Base-by-base conservation (phyloP, 2,329 filamentous ascomycete species). In the Epichloe festucae region DNA sequence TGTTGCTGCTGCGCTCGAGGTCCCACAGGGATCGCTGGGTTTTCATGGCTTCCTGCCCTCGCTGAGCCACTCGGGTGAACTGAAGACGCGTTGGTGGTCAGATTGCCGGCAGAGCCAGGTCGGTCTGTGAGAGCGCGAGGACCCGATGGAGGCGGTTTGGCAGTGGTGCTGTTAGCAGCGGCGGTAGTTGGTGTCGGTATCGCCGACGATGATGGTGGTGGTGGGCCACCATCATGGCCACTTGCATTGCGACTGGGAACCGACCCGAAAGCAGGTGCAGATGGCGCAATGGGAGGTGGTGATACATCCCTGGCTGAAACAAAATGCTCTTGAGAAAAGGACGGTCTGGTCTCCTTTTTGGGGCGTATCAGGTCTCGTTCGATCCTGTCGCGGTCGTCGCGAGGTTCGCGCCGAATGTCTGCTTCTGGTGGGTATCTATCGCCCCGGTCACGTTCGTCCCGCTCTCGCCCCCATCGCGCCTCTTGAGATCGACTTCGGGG, bases 401-500 rank as follows among this genome's bases (percentile, higher is more conserved):
- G 68, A 54, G 63, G 65, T 54, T 76, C 74, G 52, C 73, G 68
- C 43, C 67, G 67, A 12, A 55, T 40, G 43, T 73, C 71, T 21
- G 60, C 56, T 41, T 73, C 72, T 27, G 62, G 64, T 21, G 62
- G 64, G 48, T 70, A 72, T 53, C 71, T 61, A 50, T 73, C 72
- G 42, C 65, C 64, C 34, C 67, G 62, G 34, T 79, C 76, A 40
- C 77, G 75, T 11, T 79, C 76, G 54, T 80, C 76, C 48, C 76
- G 70, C 6, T 80, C 77, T 46, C 77, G 72, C 19, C 63, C 69
- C 73, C 76, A 79, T 36, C 77, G 77, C 52, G 81, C 78, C 60
- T 83, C 80, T 60, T 82, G 78, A 56, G 82, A 85, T 55, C 82
- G 76, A 59, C 80, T 83, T 59, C 84, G 73, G 17, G 76, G 77